Evolutionary conservation across 768 basidiomycete genomes (phyloP), one percentile per base, ranked within the genome.

Genomic region (Pulveroboletus sp.): DNA sequence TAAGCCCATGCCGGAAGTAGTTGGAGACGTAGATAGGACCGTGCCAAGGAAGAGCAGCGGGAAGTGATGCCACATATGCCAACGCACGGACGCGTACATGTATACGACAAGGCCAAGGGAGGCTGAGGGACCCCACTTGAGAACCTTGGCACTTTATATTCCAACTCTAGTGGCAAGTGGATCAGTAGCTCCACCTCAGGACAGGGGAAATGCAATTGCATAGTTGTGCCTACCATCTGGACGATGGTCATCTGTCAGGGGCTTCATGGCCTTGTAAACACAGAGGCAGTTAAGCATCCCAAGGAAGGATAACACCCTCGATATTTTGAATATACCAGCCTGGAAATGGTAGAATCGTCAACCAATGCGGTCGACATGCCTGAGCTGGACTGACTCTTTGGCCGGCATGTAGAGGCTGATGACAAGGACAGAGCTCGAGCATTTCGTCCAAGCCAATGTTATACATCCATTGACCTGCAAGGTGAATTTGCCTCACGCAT

Each of bases 1-100:
- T 24, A 49, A 47, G 2, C 76, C 78, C 9, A 76, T 65, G 57
- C 46, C 57, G 24, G 55, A 52, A 28, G 59, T 68, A 6, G 36
- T 4, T 17, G 8, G 47, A 21, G 46, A 32, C 4, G 21, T 7
- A n/a, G n/a, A 39, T 3, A 58, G 21, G 8, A 58, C 8, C 6
- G 18, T 40, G 38, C 50, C 28, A 15, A 59, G 38, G 17, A 43
- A 32, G 15, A 56, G 36, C 26, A 53, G 14, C 10, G 18, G 21
- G 2, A 15, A 31, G 28, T 7, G 41, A 39, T 24, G 18, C 47
- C 39, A 21, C 55, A 58, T 57, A 8, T 11, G 21, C 30, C 5
- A 26, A 47, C 15, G 24, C 18, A 21, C 37, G 24, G 27, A 7
- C n/a, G 28, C 10, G 27, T 13, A 28, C 10, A 42, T 17, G 32